phyloP scores from a whole-genome alignment of 2,329 filamentous ascomycete genomes.

The Setomelanomma holmii region DNA sequence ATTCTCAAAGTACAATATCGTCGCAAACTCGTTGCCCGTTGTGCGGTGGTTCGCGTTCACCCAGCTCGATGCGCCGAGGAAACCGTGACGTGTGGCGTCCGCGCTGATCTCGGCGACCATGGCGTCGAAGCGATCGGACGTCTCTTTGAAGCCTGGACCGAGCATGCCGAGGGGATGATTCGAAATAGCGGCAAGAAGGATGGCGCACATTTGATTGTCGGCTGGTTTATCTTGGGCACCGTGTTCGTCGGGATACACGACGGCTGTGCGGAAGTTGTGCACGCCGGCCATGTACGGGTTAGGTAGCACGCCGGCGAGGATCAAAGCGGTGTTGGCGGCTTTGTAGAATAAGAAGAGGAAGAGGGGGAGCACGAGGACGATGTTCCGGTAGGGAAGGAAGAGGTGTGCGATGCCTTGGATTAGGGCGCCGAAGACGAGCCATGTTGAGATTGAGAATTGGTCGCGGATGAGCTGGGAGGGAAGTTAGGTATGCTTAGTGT shows the following conservation, averaged over 20 bases:
- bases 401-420: conserved; percentile 10
- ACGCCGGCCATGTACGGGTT: conserved; percentile 6
- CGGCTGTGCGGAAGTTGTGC: conserved; percentile 1
- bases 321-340: conserved; percentile 2
- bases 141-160: conserved; percentile 12
- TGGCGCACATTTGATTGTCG: conserved; percentile 10
- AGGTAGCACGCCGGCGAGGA: conserved; percentile 1
- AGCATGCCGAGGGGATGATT: conserved; percentile 18
- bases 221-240: conserved; percentile 3
- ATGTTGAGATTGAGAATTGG: conserved; percentile 11
- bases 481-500: neutral
- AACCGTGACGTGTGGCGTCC: conserved; percentile 5
- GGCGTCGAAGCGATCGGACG: conserved; percentile 6
- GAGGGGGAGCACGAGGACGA: conserved; percentile 12
- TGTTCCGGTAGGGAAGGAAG: conserved; percentile 15
- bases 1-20: conserved; percentile 15
- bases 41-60: conserved; percentile 5
- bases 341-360: conserved; percentile 13
- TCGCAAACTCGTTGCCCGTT: conserved; percentile 11
- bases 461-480: conserved; percentile 7
- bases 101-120: conserved; percentile 4
- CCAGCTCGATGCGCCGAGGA: conserved; percentile 10
- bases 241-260: conserved; percentile 9
- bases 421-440: conserved; percentile 11
- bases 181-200: conserved; percentile 9